Percentiles rank a stretch among this genome's conserved stretches.
Evolutionary conservation across 192 early-diverging fungal species (phyloP).

Genomic region (Backusella parvicylindrica): DNA sequence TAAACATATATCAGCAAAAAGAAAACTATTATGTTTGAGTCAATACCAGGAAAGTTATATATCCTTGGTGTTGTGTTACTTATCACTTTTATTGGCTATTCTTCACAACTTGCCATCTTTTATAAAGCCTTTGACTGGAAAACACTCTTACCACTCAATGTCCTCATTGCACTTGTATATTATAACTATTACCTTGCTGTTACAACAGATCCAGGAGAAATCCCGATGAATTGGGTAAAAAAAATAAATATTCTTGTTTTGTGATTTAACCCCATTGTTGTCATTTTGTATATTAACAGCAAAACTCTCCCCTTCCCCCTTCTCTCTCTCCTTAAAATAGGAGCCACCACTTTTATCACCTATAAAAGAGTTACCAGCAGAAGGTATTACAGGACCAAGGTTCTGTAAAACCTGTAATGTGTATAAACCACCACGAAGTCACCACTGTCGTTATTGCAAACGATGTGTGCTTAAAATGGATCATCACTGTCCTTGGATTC

Average conservation of each 20-base stretch:
- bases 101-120: slow-evolving; percentile 35
- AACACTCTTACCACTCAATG: slow-evolving; percentile 61
- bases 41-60: slow-evolving; percentile 28
- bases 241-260: background rate
- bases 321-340: background rate
- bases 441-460: slow-evolving; percentile 77
- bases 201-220: slow-evolving; percentile 72
- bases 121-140: slow-evolving; percentile 9
- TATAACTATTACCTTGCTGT: slow-evolving; percentile 86
- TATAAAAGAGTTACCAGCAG: slow-evolving; percentile 43
- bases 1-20: too few relatives aligned
- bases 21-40: slow-evolving; percentile 20
- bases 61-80: slow-evolving; percentile 22
- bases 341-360: slow-evolving; percentile 11
- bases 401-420: slow-evolving; percentile 62
- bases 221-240: slow-evolving; percentile 56
- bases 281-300: too few relatives aligned
- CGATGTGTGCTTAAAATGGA: slow-evolving; percentile 89
- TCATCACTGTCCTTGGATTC: slow-evolving; percentile 92
- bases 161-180: slow-evolving; percentile 69
- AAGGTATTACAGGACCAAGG: slow-evolving; percentile 57
- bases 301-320: too few relatives aligned
- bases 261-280: too few relatives aligned
- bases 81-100: slow-evolving; percentile 30
- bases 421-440: slow-evolving; percentile 74